Conservation (phyloP, 2,329 filamentous ascomycete species). For the Cladosporium halotolerans region DNA sequence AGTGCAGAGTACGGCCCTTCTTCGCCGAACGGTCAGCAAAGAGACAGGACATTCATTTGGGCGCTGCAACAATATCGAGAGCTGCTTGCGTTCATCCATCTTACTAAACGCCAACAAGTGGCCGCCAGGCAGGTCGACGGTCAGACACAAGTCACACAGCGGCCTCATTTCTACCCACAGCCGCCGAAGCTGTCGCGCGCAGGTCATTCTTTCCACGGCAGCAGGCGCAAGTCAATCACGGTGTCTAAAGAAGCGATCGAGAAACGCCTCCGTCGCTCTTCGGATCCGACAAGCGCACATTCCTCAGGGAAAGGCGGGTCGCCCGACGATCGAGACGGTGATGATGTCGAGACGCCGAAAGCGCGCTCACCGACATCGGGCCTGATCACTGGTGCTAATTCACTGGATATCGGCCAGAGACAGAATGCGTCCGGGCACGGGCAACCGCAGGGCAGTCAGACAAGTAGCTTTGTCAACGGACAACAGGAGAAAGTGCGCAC, state of each 20-base stretch:
- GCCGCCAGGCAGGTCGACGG: slow-evolving; percentile 35
- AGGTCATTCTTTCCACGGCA: slow-evolving; percentile 34
- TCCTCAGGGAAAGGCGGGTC: neutral
- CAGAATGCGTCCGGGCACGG: neutral
- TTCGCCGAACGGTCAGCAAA: slow-evolving; percentile 37
- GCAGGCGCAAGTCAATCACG: slow-evolving; percentile 7
- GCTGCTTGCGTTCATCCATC: slow-evolving; percentile 43
- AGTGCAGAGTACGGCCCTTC: slow-evolving; percentile 34
- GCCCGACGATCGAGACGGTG: neutral
- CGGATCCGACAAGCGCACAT: slow-evolving; percentile 4
- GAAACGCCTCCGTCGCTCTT: slow-evolving; percentile 9
- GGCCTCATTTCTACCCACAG: slow-evolving; percentile 56
- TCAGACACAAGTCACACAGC: slow-evolving; percentile 37
- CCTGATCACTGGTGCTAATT: slow-evolving; percentile 13
- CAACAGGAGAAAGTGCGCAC: slow-evolving; percentile 3
- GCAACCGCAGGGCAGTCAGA: neutral
- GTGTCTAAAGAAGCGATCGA: slow-evolving; percentile 8
- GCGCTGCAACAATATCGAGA: slow-evolving; percentile 44
- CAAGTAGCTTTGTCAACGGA: neutral
- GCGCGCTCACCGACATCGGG: slow-evolving; percentile 16
- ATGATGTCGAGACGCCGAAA: slow-evolving; percentile 13
- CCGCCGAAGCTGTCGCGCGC: slow-evolving; percentile 53
- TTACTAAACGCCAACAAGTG: slow-evolving; percentile 36
- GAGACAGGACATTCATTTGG: slow-evolving; percentile 43
- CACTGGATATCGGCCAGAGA: slow-evolving; percentile 15